These are phyloP conservation scores for Candida vartiovaarae DNA, from an alignment of 805 yeast genomes.

Conservation along the genomic window DNA sequence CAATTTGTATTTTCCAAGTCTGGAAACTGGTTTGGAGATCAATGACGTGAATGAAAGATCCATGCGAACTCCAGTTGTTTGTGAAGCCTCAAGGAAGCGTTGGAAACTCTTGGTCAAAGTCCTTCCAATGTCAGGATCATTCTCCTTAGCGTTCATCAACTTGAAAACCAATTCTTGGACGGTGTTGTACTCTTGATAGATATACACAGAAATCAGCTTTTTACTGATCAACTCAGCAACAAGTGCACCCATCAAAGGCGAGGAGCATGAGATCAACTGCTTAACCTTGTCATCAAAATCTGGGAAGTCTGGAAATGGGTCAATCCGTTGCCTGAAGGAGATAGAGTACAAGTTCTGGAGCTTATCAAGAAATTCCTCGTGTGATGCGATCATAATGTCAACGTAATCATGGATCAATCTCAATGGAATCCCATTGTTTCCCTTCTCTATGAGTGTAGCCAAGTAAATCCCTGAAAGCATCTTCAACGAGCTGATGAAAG, in stretches of 20 bases:
- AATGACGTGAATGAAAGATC: slow-evolving; percentile 50
- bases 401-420: slow-evolving; percentile 26
- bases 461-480: slow-evolving; percentile 38
- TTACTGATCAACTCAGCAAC: slow-evolving; percentile 18
- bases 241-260: slow-evolving; percentile 20
- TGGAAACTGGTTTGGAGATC: slow-evolving; percentile 44
- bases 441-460: slow-evolving; percentile 28
- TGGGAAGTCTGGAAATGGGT: neutral
- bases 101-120: slow-evolving; percentile 27
- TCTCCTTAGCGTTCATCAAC: slow-evolving; percentile 25
- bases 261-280: slow-evolving; percentile 5
- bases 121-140: slow-evolving; percentile 19
- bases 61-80: slow-evolving; percentile 26
- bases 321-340: neutral
- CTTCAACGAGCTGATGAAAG: slow-evolving; percentile 38
- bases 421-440: slow-evolving; percentile 29
- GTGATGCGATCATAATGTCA: slow-evolving; percentile 26
- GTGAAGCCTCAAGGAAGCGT: slow-evolving; percentile 34
- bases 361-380: slow-evolving; percentile 24
- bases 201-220: slow-evolving; percentile 20
- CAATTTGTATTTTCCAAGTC: slow-evolving; percentile 44
- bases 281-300: neutral
- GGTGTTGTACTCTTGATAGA: slow-evolving; percentile 31
- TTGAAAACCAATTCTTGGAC: slow-evolving; percentile 28
- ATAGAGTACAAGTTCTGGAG: slow-evolving; percentile 15